These are phyloP conservation scores for Termitomyces sp. DNA, from an alignment of 768 basidiomycete genomes.

Conservation along the genomic window DNA sequence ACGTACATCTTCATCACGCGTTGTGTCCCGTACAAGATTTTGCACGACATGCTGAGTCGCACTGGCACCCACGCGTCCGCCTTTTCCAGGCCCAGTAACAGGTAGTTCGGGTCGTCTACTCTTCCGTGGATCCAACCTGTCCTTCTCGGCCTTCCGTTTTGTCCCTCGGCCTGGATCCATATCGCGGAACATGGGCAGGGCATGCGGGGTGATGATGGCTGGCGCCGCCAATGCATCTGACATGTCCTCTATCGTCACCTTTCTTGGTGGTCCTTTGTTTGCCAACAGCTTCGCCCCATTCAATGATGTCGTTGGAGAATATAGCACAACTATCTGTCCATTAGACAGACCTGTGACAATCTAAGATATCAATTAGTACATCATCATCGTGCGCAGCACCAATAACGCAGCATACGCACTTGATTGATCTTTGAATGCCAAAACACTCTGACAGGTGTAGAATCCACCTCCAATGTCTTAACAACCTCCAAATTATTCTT, in stretches of 20 bases:
- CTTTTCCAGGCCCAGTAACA: slow-evolving; percentile 87
- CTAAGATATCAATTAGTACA: slow-evolving; percentile 33
- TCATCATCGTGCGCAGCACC: not conserved
- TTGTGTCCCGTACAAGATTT: slow-evolving; percentile 87
- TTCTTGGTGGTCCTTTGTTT: slow-evolving; percentile 81
- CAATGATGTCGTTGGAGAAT: slow-evolving; percentile 85
- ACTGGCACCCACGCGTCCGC: slow-evolving; percentile 93
- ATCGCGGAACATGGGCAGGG: slow-evolving; percentile 90
- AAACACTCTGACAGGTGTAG: slow-evolving; percentile 82
- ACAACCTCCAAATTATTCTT: slow-evolving; percentile 67
- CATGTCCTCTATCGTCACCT: slow-evolving; percentile 83
- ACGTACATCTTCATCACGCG: slow-evolving; percentile 94
- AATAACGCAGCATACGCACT: slow-evolving; percentile 42
- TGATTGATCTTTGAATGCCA: slow-evolving; percentile 99
- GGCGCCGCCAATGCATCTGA: slow-evolving; percentile 83
- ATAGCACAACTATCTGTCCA: slow-evolving; percentile 85
- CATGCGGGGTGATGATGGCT: slow-evolving; percentile 89
- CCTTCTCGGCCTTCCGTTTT: slow-evolving; percentile 90
- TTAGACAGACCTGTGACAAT: slow-evolving; percentile 86
- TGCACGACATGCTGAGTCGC: slow-evolving; percentile 97
- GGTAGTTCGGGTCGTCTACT: slow-evolving; percentile 91
- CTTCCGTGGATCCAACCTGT: slow-evolving; percentile 85
- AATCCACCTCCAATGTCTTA: slow-evolving; percentile 64
- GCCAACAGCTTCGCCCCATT: slow-evolving; percentile 91
- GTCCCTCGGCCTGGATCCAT: slow-evolving; percentile 66